Evolutionary conservation across 495 filamentous ascomycete genomes (phyloP).

Genomic region (Talaromyces stipitatus): DNA sequence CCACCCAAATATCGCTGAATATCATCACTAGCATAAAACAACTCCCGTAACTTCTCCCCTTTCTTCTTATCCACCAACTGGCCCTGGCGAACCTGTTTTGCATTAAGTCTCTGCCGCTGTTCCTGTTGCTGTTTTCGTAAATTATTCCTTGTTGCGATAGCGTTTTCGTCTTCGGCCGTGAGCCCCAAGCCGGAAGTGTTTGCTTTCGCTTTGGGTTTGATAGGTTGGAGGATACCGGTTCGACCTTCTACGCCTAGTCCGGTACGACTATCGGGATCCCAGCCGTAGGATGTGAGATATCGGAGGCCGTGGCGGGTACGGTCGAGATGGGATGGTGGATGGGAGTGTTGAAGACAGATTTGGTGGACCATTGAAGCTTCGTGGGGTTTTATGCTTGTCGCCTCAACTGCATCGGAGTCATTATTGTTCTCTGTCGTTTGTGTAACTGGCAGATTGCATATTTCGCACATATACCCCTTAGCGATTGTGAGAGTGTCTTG

Average conservation of each 20-base stretch:
- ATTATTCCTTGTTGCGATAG: slow-evolving; percentile 21
- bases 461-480: slow-evolving; percentile 32
- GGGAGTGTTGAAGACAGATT: slow-evolving; percentile 68
- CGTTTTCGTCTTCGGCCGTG: slow-evolving; percentile 20
- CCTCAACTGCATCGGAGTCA: background rate
- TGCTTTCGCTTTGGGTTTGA: slow-evolving; percentile 66
- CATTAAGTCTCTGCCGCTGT: slow-evolving; percentile 49
- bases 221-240: slow-evolving; percentile 66
- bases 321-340: slow-evolving; percentile 78
- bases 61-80: slow-evolving; percentile 53
- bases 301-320: slow-evolving; percentile 68
- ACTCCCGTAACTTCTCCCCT: slow-evolving; percentile 51
- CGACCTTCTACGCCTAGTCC: slow-evolving; percentile 62
- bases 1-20: slow-evolving; percentile 64
- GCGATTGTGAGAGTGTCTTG: slow-evolving; percentile 1
- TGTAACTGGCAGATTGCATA: slow-evolving; percentile 51
- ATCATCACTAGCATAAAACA: slow-evolving; percentile 64
- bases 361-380: slow-evolving; percentile 75
- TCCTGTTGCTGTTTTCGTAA: slow-evolving; percentile 38
- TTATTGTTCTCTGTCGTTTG: background rate
- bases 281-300: slow-evolving; percentile 71
- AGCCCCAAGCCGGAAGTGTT: slow-evolving; percentile 68
- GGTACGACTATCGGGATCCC: slow-evolving; percentile 72
- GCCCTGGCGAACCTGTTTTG: slow-evolving; percentile 57
- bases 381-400: slow-evolving; percentile 35